Conservation (phyloP, 108 stramenopile genomes). For the Discostella pseudostelligera region DNA sequence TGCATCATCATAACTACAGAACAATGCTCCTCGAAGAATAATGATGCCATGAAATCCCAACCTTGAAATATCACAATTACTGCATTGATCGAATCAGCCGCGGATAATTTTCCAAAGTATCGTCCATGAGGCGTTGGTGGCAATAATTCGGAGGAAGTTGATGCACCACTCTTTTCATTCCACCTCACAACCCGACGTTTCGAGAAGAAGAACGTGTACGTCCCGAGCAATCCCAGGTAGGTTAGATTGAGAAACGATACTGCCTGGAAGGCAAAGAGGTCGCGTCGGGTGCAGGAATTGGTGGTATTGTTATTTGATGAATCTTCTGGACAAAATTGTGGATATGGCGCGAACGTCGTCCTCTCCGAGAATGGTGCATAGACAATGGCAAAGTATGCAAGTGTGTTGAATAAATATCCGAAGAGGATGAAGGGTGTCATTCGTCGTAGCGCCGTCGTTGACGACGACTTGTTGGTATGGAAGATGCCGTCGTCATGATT, state of each 20-base stretch:
- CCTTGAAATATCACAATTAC: slow-evolving; percentile 55
- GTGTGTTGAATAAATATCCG: slow-evolving; percentile 26
- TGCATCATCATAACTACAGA: slow-evolving; percentile 56
- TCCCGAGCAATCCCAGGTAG: slow-evolving; percentile 36
- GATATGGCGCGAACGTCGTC: background rate
- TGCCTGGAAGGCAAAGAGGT: slow-evolving; percentile 55
- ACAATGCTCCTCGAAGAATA: slow-evolving; percentile 54
- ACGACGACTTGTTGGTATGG: background rate
- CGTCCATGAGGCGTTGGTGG: slow-evolving; percentile 51
- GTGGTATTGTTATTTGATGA: background rate
- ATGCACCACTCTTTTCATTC: no score
- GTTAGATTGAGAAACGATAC: slow-evolving; percentile 36
- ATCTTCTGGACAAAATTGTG: slow-evolving; percentile 5
- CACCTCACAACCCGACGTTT: slow-evolving; percentile 1
- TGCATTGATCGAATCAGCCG: slow-evolving; percentile 32
- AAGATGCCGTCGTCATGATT: background rate
- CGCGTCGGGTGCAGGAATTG: slow-evolving; percentile 34
- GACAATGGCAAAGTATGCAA: background rate
- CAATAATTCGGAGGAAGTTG: background rate
- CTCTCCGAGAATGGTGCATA: background rate
- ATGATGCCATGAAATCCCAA: slow-evolving; percentile 58
- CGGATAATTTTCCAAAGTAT: slow-evolving; percentile 32
- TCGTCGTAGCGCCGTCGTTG: slow-evolving; percentile 3
- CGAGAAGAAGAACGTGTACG: slow-evolving; percentile 42
- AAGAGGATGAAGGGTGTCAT: slow-evolving; percentile 10